Conservation (phyloP, 1,284 basidiomycete genomes). For the Leccinum pseudoinsigne region DNA sequence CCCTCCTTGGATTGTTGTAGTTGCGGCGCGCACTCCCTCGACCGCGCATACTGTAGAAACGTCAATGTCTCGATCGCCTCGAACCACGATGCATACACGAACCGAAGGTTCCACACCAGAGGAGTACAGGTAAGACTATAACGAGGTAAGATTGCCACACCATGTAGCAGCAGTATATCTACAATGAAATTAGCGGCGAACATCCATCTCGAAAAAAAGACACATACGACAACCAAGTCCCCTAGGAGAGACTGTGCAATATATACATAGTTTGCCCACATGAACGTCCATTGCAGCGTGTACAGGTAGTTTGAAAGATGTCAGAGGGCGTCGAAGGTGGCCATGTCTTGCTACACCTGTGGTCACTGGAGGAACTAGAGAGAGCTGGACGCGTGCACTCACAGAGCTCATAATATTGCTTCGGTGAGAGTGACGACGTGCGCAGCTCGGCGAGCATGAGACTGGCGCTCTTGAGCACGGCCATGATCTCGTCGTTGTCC, state of each 20-base stretch:
- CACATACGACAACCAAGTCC: background rate
- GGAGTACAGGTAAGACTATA: background rate
- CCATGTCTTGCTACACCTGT: no score
- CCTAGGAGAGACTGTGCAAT: background rate
- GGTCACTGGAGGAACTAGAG: no score
- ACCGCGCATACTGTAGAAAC: background rate
- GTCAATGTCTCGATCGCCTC: background rate
- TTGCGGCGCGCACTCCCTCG: background rate
- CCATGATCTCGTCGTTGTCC: no score
- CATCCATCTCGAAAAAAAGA: background rate
- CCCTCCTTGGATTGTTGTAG: background rate
- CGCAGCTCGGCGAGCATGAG: no score
- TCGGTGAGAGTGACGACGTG: no score
- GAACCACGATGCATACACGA: background rate
- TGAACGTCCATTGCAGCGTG: slow-evolving; percentile 2
- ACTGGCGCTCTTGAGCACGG: no score
- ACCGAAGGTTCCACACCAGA: background rate
- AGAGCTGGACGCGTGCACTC: no score
- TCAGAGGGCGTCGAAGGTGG: no score
- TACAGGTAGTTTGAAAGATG: no score
- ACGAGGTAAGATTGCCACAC: background rate
- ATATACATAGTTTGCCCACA: background rate
- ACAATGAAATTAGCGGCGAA: background rate
- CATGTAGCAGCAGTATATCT: background rate
- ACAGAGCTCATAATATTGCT: no score